Percentiles rank a stretch among this genome's conserved stretches.
phyloP scores from a whole-genome alignment of 2,329 filamentous ascomycete genomes.

The Penicillium nordicum region DNA sequence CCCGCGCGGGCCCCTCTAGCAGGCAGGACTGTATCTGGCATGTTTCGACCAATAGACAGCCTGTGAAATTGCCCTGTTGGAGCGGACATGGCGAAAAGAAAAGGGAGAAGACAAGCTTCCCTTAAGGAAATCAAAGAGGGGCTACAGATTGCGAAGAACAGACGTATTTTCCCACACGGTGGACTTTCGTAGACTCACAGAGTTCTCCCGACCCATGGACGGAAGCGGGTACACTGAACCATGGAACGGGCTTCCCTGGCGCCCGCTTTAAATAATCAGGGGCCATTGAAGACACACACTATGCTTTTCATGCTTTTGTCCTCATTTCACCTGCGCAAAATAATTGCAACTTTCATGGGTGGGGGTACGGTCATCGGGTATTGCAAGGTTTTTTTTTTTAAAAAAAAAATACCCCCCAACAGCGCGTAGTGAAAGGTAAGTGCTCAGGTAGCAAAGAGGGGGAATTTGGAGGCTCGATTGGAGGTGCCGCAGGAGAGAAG shows the following conservation, averaged over 20 bases:
- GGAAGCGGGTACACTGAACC: slow-evolving; percentile 33
- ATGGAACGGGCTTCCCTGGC: slow-evolving; percentile 23
- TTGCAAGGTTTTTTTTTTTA: not conserved
- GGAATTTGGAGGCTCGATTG: slow-evolving; percentile 6
- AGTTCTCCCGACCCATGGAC: slow-evolving; percentile 39
- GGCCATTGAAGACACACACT: slow-evolving; percentile 1
- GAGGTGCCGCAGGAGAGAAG: slow-evolving; percentile 13
- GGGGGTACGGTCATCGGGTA: not conserved
- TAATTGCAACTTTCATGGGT: not conserved
- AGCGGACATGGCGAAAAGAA: slow-evolving; percentile 35
- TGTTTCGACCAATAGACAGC: slow-evolving; percentile 38
- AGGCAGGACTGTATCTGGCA: slow-evolving; percentile 30
- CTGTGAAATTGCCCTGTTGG: slow-evolving; percentile 39
- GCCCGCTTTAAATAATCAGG: slow-evolving; percentile 28
- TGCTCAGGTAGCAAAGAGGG: slow-evolving; percentile 3
- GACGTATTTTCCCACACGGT: slow-evolving; percentile 16
- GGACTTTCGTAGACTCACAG: slow-evolving; percentile 20
- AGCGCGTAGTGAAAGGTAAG: slow-evolving; percentile 18
- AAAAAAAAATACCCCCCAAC: slow-evolving; percentile 10
- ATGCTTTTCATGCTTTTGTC: not conserved
- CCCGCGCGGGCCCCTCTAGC: slow-evolving; percentile 12
- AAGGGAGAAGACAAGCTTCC: slow-evolving; percentile 6
- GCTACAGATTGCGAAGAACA: slow-evolving; percentile 2
- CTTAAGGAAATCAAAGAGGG: slow-evolving; percentile 4
- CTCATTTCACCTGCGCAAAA: not conserved